Percentiles rank a stretch among this genome's conserved stretches.
These are phyloP conservation scores for Lagerstroemia speciosa DNA, from an alignment of 345 rosid species.

Conservation along the genomic window DNA sequence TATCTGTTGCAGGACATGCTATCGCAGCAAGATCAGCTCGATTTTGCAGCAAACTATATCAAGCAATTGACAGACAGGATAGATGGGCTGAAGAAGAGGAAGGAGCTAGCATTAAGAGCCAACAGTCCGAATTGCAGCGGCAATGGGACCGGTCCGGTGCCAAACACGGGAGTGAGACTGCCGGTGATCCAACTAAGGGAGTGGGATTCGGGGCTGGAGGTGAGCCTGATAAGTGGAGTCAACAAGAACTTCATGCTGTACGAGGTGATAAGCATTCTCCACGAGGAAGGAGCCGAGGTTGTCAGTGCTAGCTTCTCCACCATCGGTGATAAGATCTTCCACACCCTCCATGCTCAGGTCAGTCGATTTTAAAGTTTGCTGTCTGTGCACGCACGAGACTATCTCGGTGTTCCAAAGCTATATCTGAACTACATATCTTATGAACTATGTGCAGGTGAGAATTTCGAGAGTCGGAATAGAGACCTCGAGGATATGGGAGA, in stretches of 20 bases:
- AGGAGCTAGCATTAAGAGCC: constrained; percentile 20
- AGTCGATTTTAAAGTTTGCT: no score
- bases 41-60: constrained; percentile 38
- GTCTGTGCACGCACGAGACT: no score
- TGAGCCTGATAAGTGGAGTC: constrained; percentile 16
- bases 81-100: constrained; percentile 27
- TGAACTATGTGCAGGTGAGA: constrained; percentile 9
- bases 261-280: constrained; percentile 17
- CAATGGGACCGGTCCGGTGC: no score
- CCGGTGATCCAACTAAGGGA: constrained; percentile 15
- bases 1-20: constrained; percentile 22
- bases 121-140: no score
- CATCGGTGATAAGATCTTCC: constrained; percentile 15
- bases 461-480: constrained; percentile 18
- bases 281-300: constrained; percentile 29
- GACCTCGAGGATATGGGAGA: constrained; percentile 13
- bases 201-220: constrained; percentile 15
- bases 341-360: constrained; percentile 18
- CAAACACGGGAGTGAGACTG: background rate
- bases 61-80: constrained; percentile 31
- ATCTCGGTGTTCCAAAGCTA: no score
- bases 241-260: constrained; percentile 12
- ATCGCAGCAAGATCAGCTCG: constrained; percentile 43
- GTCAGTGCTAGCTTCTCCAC: constrained; percentile 8
- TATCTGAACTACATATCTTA: no score